These are phyloP conservation scores for Loxodes magnus DNA, from an alignment of 73 alveolate genomes.

Conservation along the genomic window DNA sequence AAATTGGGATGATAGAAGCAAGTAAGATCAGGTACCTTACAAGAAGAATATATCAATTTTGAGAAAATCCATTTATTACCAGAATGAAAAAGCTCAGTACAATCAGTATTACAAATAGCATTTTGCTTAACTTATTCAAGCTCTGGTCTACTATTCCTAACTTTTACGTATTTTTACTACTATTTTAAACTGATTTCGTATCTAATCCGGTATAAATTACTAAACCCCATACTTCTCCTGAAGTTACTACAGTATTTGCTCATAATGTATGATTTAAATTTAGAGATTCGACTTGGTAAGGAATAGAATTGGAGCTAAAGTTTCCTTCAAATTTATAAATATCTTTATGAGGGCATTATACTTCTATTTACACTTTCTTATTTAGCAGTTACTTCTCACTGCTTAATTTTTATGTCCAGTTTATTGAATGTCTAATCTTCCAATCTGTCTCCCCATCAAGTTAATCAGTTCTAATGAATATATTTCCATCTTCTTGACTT, in stretches of 20 bases:
- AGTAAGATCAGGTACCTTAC: constrained; percentile 70
- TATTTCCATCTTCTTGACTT: constrained; percentile 38
- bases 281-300: too few species aligned
- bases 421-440: constrained; percentile 82
- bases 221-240: constrained; percentile 73
- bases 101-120: constrained; percentile 51
- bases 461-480: constrained; percentile 87
- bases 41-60: constrained; percentile 40
- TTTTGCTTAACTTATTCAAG: constrained; percentile 54
- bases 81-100: constrained; percentile 45
- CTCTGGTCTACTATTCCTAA: constrained; percentile 68
- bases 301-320: constrained; percentile 14
- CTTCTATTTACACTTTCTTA: constrained; percentile 3
- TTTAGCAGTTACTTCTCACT: constrained; percentile 29
- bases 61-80: constrained; percentile 35
- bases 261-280: constrained; percentile 79
- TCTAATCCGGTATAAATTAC: constrained; percentile 90
- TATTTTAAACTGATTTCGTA: constrained; percentile 84
- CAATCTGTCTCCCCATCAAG: constrained; percentile 98
- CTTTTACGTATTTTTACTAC: constrained; percentile 66
- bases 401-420: constrained; percentile 26
- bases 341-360: constrained; percentile 48
- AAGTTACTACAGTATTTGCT: constrained; percentile 85
- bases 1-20: constrained; percentile 81
- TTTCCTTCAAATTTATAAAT: constrained; percentile 66